Base-by-base conservation (phyloP, 2,329 filamentous ascomycete genomes). In the Cercospora janseana region DNA sequence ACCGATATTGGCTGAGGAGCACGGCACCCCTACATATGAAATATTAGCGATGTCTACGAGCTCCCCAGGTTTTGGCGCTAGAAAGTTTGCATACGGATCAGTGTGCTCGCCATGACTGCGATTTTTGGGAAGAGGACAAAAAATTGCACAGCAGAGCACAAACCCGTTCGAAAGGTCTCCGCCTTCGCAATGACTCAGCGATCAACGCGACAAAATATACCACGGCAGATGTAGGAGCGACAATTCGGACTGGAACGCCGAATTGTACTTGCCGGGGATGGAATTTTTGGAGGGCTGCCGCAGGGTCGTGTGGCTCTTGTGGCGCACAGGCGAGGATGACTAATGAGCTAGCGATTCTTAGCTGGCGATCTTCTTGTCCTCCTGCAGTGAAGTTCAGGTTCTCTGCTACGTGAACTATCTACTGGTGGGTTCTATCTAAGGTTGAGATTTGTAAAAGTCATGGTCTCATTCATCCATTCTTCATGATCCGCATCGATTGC, bases 1-100 rank as follows among this genome's bases (percentile, higher is more conserved):
- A 75, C 78, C 92, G 67, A 97, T 96, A 77, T 97, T 97, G 74
- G 92, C 92, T 55, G 91, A 96, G 54, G 92, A 97, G 75, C 88
- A 94, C 59, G 92, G 92, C 55, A 89, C 88, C 73, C 60, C 61
- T 54, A 34, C 26, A 16, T 38, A 16, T 9, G 38, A 51, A 43
- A 15, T 31, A 23, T 40, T 40, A 40, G 35, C 35, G 35, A 40
- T 24, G 35, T 20, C 35, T 40, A n/a, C n/a, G n/a, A n/a, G n/a
- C n/a, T n/a, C n/a, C n/a, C n/a, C n/a, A n/a, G n/a, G n/a, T n/a
- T n/a, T n/a, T n/a, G n/a, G n/a, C n/a, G n/a, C n/a, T 40, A 23
- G 18, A 24, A 40, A 44, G 21, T 32, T 44, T 20, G 41, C 52
- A 55, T 54, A 60, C 58, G 54, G 44, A 60, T 55, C 4, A 49